Percentiles rank a stretch among this genome's conserved stretches.
phyloP scores from a whole-genome alignment of 805 yeast genomes.

The Clavispora phyllophila region DNA sequence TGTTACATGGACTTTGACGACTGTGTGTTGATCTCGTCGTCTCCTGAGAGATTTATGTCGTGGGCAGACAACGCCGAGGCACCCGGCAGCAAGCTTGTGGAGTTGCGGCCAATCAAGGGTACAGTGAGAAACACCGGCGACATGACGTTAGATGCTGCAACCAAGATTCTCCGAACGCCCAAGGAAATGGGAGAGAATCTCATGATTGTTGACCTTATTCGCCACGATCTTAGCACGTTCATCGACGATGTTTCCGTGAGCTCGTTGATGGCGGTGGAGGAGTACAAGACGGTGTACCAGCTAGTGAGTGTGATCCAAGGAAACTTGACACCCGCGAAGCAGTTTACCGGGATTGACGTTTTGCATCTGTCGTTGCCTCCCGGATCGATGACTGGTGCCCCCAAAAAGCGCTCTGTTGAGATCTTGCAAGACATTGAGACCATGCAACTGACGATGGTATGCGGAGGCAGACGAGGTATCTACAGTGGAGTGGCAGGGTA shows the following conservation, averaged over 20 bases:
- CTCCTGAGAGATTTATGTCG: constrained; percentile 88
- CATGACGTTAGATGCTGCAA: constrained; percentile 55
- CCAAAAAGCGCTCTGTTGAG: constrained; percentile 89
- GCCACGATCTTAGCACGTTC: constrained; percentile 80
- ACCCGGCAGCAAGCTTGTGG: constrained; percentile 41
- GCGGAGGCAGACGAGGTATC: constrained; percentile 62
- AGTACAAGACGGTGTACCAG: constrained; percentile 86
- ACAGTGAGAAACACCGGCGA: constrained; percentile 68
- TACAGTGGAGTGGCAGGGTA: constrained; percentile 96
- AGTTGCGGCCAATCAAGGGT: constrained; percentile 93
- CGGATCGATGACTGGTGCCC: constrained; percentile 99
- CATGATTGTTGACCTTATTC: constrained; percentile 93
- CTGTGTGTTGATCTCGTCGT: constrained; percentile 68
- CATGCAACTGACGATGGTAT: constrained; percentile 25
- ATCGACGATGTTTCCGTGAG: constrained; percentile 63
- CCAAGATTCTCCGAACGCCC: constrained; percentile 64
- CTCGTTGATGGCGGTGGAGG: constrained; percentile 87
- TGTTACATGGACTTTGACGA: constrained; percentile 70
- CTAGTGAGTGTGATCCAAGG: constrained; percentile 88
- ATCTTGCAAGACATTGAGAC: constrained; percentile 58
- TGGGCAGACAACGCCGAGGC: constrained; percentile 50
- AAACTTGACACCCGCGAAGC: constrained; percentile 24
- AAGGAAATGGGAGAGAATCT: constrained; percentile 94
- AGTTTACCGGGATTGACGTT: constrained; percentile 70
- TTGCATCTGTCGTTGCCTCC: constrained; percentile 83